Conservation (phyloP, 208 protist species). For the Acanthamoeba polyphaga region DNA sequence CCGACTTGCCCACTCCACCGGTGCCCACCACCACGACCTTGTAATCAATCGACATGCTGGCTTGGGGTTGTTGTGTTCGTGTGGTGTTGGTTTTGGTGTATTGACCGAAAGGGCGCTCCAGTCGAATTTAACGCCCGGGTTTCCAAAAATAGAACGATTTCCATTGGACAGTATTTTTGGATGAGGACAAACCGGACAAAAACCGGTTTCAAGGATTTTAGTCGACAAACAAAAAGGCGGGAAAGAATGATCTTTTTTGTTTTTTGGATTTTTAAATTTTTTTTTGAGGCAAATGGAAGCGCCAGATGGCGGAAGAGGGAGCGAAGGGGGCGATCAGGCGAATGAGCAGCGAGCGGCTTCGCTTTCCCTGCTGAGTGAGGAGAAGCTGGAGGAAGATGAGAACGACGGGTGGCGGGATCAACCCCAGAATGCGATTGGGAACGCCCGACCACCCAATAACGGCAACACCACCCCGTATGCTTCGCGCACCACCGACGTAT, state of each 20-base stretch:
- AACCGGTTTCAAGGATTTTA: background rate
- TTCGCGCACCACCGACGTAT: background rate
- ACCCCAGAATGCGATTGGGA: background rate
- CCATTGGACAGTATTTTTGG: too few relatives aligned
- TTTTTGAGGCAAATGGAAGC: background rate
- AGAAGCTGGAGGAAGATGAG: slow-evolving; percentile 48
- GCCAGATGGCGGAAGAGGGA: background rate
- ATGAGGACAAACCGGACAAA: too few relatives aligned
- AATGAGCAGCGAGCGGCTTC: background rate
- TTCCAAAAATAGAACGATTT: too few relatives aligned
- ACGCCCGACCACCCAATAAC: background rate
- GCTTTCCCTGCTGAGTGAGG: slow-evolving; percentile 13
- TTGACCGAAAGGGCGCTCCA: too few relatives aligned
- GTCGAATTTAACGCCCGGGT: too few relatives aligned
- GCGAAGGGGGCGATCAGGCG: background rate
- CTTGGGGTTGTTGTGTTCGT: too few relatives aligned
- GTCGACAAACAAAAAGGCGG: background rate
- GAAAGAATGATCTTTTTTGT: background rate
- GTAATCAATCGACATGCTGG: background rate
- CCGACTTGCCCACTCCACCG: slow-evolving; percentile 87
- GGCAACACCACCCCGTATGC: background rate
- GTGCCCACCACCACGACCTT: slow-evolving; percentile 57
- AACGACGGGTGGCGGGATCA: background rate
- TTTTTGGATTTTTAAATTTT: background rate
- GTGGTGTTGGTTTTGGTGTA: too few relatives aligned